Percentiles rank a stretch among this genome's conserved stretches.
Evolutionary conservation across 345 rosid species (phyloP).

Genomic region (Eucalyptus virginea): DNA sequence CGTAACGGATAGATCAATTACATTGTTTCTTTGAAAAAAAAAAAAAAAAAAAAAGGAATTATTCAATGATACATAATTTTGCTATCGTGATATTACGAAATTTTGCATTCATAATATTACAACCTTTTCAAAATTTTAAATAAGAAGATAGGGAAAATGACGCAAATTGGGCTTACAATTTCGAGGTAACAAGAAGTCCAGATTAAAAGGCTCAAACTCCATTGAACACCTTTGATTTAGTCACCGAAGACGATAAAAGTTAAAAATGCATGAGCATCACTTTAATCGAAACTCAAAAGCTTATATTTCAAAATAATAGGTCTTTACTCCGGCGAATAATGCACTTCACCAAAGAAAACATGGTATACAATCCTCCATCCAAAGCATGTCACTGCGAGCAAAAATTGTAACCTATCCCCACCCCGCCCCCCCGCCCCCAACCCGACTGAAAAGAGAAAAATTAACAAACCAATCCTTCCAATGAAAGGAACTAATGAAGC

Average conservation of each 20-base stretch:
- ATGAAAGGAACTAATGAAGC: background rate
- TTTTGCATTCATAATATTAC: background rate
- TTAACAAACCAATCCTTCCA: background rate
- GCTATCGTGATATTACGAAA: too few species aligned
- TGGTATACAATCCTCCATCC: background rate
- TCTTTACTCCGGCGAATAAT: background rate
- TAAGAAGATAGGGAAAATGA: background rate
- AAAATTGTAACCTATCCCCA: background rate
- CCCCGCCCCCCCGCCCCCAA: background rate
- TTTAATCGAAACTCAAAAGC: background rate
- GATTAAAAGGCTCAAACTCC: background rate
- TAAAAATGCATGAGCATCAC: background rate
- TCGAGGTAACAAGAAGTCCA: background rate
- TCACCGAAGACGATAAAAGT: background rate
- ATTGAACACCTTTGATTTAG: background rate
- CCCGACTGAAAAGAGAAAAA: background rate
- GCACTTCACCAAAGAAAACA: background rate
- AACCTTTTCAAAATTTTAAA: background rate
- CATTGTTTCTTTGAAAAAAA: too few species aligned
- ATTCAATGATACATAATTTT: too few species aligned
- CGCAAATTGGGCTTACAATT: background rate
- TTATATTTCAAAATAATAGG: background rate
- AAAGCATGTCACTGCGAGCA: background rate
- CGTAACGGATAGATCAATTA: too few species aligned
- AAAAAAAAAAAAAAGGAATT: too few species aligned